phyloP scores from a whole-genome alignment of 352 stramenopile species.

The Pseudoperonospora humuli region DNA sequence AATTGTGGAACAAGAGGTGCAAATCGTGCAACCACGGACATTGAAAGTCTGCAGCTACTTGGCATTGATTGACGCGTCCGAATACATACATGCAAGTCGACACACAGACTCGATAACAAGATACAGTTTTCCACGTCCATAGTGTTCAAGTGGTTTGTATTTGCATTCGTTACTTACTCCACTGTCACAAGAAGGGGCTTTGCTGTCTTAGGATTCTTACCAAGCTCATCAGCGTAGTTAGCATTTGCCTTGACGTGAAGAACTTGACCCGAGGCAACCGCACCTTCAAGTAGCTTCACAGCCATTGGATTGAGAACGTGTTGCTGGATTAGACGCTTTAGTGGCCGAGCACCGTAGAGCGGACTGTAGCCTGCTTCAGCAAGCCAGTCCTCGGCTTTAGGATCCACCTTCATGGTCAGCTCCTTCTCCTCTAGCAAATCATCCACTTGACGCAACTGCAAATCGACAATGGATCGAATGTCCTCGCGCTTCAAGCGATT shows the following conservation, averaged over 20 bases:
- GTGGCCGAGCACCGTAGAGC: slow-evolving; percentile 92
- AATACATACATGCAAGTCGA: too few species aligned
- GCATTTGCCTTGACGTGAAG: slow-evolving; percentile 65
- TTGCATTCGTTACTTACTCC: slow-evolving; percentile 2
- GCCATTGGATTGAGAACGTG: slow-evolving; percentile 93
- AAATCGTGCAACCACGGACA: slow-evolving; percentile 61
- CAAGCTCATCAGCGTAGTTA: slow-evolving; percentile 41
- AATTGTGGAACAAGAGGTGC: slow-evolving; percentile 71
- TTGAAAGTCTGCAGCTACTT: too few species aligned
- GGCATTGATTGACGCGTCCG: too few species aligned
- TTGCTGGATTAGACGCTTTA: slow-evolving; percentile 95
- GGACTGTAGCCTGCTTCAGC: slow-evolving; percentile 92
- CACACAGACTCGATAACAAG: too few species aligned
- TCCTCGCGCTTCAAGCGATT: slow-evolving; percentile 89
- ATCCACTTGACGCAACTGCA: slow-evolving; percentile 91
- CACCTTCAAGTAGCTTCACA: slow-evolving; percentile 82
- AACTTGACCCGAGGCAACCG: slow-evolving; percentile 69
- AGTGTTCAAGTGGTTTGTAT: not conserved
- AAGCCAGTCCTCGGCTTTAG: slow-evolving; percentile 89
- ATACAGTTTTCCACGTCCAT: too few species aligned
- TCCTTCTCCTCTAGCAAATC: slow-evolving; percentile 87
- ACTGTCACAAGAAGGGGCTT: slow-evolving; percentile 33
- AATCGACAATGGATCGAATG: slow-evolving; percentile 90
- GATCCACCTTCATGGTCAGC: slow-evolving; percentile 86
- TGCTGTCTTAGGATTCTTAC: slow-evolving; percentile 27